Conservation (phyloP, 2,329 filamentous ascomycete species). For the Xylaria sp. region DNA sequence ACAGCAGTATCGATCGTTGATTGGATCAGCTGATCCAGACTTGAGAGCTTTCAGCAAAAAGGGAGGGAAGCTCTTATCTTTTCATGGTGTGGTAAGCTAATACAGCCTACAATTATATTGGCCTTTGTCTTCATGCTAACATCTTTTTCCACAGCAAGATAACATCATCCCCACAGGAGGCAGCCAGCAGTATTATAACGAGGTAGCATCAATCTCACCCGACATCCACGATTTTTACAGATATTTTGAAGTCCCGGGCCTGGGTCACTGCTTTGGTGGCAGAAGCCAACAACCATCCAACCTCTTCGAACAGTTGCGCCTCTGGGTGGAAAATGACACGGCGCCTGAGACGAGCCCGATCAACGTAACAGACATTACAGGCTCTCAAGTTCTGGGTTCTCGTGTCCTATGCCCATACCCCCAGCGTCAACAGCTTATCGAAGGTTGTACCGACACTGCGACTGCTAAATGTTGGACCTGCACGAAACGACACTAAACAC, state of each 20-base stretch:
- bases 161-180: constrained; percentile 37
- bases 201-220: neutral
- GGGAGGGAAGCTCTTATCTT: constrained; percentile 49
- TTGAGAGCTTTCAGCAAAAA: constrained; percentile 35
- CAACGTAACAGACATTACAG: neutral
- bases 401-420: neutral
- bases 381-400: neutral
- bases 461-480: neutral
- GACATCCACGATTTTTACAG: constrained; percentile 46
- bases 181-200: constrained; percentile 23
- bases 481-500: neutral
- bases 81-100: constrained; percentile 54
- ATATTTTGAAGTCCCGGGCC: constrained; percentile 48
- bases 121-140: neutral
- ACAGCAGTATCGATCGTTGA: constrained; percentile 33
- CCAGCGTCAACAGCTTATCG: neutral
- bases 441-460: neutral
- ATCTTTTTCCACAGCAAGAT: constrained; percentile 30
- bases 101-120: neutral
- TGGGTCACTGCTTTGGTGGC: constrained; percentile 50
- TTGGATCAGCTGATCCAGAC: constrained; percentile 36
- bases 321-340: constrained; percentile 49
- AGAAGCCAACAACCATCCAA: constrained; percentile 41
- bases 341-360: constrained; percentile 19
- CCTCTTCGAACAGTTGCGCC: constrained; percentile 44